Base-by-base conservation (phyloP, 768 basidiomycete genomes). In the Mrakia gelida region DNA sequence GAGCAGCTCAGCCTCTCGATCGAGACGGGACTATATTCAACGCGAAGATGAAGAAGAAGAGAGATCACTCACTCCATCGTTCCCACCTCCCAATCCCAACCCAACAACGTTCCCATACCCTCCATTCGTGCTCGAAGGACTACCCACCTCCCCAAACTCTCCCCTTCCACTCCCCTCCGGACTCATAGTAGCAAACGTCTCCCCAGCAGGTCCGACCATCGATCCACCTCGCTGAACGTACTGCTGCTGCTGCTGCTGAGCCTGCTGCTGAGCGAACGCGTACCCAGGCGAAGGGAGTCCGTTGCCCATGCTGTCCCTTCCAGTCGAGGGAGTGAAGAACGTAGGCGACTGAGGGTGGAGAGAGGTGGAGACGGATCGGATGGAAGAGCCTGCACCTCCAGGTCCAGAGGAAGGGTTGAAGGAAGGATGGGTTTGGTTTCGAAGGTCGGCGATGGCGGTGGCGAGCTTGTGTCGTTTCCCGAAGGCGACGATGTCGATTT, bases 381-480 rank as follows among this genome's bases (percentile, higher is more conserved):
- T 52, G 9, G 72, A 73, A n/a, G 52, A 13, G 15, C 30, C 52
- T 34, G 26, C 30, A 2, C 23, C 7, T 28, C 52, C 30, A 32
- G 32, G 41, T 43, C 23, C 8, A 1, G 18, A 21, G 49, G 49
- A 52, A 18, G 43, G 68, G n/a, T 23, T 28, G 68, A 41, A 28
- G 34, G 23, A 26, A 38, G 52, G 52, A 13, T 59, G 72, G 26
- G 56, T 32, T 54, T 56, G 90, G 89, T 34, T 70, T 34, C 91
- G 90, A 8, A 99, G 89, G 76, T 99, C 95, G 7, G 89, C 86
- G 81, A 99, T 97, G 34, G 94, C 94, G 80, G 96, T 95, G 34
- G 92, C 91, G 76, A 99, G 95, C 75, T 93, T 90, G 84, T 93
- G 88, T 26, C 97, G 92, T 83, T 97, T 97, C 18, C 97, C 97